Conservation (phyloP, 2,329 filamentous ascomycete genomes). For the Talaromyces albobiverticillius region DNA sequence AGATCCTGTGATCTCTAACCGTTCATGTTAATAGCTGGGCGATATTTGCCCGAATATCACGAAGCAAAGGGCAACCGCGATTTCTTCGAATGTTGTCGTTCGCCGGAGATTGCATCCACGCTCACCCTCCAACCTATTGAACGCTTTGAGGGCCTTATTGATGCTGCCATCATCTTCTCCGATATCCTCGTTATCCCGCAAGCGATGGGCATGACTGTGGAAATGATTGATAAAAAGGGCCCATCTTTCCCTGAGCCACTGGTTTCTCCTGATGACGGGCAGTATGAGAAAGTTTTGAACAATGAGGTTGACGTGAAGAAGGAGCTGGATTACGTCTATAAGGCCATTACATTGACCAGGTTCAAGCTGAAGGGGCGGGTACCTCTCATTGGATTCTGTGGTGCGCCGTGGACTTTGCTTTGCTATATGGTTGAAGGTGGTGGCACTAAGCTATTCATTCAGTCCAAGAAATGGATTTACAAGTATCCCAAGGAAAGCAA, state of each 20-base stretch:
- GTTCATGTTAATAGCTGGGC: constrained; percentile 63
- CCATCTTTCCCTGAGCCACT: constrained; percentile 90
- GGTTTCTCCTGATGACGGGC: constrained; percentile 71
- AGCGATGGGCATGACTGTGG: constrained; percentile 96
- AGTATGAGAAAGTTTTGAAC: constrained; percentile 75
- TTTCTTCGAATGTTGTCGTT: constrained; percentile 97
- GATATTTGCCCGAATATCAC: constrained; percentile 97
- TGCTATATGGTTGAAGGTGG: constrained; percentile 99
- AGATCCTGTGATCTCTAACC: background rate
- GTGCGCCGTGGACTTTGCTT: constrained; percentile 92
- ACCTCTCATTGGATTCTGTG: constrained; percentile 93
- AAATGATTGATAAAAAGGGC: constrained; percentile 97
- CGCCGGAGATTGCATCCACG: constrained; percentile 87
- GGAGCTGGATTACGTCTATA: constrained; percentile 91
- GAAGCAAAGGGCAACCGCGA: constrained; percentile 85
- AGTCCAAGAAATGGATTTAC: constrained; percentile 96
- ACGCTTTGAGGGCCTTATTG: constrained; percentile 83
- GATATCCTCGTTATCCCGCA: constrained; percentile 98
- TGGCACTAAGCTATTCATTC: constrained; percentile 89
- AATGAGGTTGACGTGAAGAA: constrained; percentile 78
- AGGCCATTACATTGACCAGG: constrained; percentile 86
- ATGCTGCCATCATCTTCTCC: constrained; percentile 97
- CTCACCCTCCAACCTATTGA: constrained; percentile 94
- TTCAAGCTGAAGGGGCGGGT: constrained; percentile 85
- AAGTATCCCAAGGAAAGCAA: constrained; percentile 78